These are phyloP conservation scores for Colletotrichum cereale DNA, from an alignment of 2,329 filamentous ascomycete species.

Conservation along the genomic window DNA sequence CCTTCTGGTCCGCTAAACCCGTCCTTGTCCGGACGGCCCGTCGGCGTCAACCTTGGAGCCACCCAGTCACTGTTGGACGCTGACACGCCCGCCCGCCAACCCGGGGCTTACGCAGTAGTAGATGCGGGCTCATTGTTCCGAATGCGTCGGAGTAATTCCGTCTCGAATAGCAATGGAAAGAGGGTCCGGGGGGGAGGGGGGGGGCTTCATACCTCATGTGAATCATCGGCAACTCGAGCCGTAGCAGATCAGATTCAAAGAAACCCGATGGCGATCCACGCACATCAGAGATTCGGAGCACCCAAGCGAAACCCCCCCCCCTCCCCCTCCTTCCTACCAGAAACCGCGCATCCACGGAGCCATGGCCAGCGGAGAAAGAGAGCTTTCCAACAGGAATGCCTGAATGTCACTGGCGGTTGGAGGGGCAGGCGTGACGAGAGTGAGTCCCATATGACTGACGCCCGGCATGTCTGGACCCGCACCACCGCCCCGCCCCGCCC, in stretches of 20 bases:
- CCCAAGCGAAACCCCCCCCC: no score
- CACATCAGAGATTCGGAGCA: background rate
- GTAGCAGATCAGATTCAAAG: constrained; percentile 8
- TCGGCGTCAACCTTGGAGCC: constrained; percentile 22
- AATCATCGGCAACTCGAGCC: constrained; percentile 27
- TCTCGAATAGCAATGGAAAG: background rate
- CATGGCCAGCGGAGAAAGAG: background rate
- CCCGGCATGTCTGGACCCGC: constrained; percentile 10
- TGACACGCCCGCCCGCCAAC: background rate
- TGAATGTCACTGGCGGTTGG: constrained; percentile 13
- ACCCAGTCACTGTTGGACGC: constrained; percentile 6
- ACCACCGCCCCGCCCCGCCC: constrained; percentile 24
- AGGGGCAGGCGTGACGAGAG: constrained; percentile 4
- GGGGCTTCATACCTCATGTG: constrained; percentile 4
- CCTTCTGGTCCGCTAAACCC: constrained; percentile 24
- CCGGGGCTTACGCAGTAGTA: background rate
- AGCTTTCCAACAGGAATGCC: background rate
- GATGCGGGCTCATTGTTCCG: background rate
- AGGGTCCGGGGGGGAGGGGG: no score
- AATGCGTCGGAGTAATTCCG: background rate
- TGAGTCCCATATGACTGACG: constrained; percentile 29
- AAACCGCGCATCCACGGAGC: constrained; percentile 12
- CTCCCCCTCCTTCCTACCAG: constrained; percentile 1
- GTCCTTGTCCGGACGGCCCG: constrained; percentile 21
- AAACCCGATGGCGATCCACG: constrained; percentile 15